Percentiles rank a stretch among this genome's conserved stretches.
phyloP scores from a whole-genome alignment of 352 stramenopile genomes.

The Peronospora tabacina region DNA sequence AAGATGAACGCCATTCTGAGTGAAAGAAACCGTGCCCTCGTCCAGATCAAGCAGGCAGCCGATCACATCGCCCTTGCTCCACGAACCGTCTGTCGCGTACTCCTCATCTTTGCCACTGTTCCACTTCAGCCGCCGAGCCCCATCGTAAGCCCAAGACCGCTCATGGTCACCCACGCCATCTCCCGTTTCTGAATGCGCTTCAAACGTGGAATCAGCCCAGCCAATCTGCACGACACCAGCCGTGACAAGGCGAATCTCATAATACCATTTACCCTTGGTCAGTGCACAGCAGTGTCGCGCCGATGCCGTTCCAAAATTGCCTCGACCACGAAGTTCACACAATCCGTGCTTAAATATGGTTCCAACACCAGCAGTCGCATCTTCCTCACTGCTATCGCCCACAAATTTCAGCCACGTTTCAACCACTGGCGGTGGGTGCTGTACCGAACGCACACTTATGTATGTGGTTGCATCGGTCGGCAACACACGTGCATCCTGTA shows the following conservation, averaged over 20 bases:
- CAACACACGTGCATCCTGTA: slow-evolving; percentile 15
- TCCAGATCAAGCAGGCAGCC: slow-evolving; percentile 82
- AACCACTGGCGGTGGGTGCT: slow-evolving; percentile 17
- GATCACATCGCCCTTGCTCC: slow-evolving; percentile 83
- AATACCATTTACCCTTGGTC: slow-evolving; percentile 79
- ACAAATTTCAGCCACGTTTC: slow-evolving; percentile 39
- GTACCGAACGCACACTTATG: slow-evolving; percentile 24
- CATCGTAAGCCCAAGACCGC: slow-evolving; percentile 88
- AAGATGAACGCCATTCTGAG: slow-evolving; percentile 70
- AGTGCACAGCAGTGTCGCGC: slow-evolving; percentile 36
- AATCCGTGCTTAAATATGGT: slow-evolving; percentile 59
- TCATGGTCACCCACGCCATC: slow-evolving; percentile 88
- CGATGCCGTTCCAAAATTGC: slow-evolving; percentile 74
- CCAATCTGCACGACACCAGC: slow-evolving; percentile 88
- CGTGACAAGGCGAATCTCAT: slow-evolving; percentile 86
- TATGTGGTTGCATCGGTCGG: slow-evolving; percentile 28
- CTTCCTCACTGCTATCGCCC: slow-evolving; percentile 23
- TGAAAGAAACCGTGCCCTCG: slow-evolving; percentile 64
- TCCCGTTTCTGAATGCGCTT: slow-evolving; percentile 63
- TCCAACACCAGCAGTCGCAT: slow-evolving; percentile 18
- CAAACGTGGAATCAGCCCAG: slow-evolving; percentile 84
- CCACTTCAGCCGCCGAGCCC: slow-evolving; percentile 80
- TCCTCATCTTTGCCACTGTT: slow-evolving; percentile 53
- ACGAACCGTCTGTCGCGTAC: slow-evolving; percentile 44
- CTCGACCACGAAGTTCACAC: slow-evolving; percentile 59